Evolutionary conservation across 768 basidiomycete species (phyloP), one percentile per base, ranked within the genome.

Genomic region (Coprinopsis sp.): DNA sequence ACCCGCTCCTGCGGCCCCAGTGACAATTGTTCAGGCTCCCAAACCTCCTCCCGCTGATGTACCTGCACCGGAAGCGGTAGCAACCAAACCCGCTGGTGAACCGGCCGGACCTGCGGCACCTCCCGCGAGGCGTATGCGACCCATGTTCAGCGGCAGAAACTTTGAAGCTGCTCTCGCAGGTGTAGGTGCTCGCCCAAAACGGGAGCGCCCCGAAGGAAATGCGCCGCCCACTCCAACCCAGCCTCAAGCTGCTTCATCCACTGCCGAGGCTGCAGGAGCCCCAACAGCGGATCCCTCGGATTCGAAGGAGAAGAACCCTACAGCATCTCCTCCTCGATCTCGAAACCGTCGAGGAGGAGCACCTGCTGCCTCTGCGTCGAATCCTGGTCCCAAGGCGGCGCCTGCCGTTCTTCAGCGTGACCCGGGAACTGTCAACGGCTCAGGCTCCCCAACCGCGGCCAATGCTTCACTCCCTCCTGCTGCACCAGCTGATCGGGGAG

Each of bases 131-230:
- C 52, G 1, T 4, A 38, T 22, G 43, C 44, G 2, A 36, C 49
- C 1, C 49, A 59, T 11, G 1, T 69, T 83, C 8, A 64, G 87
- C 25, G 83, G 84, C 0, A 58, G 85, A 11, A 82, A 87, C 12
- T 82, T 89, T 43, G 84, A 87, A 54, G 84, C 79, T 6, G 87
- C 87, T 6, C 62, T 89, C 23, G 86, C 63, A 47, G n/a, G n/a
- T n/a, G n/a, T n/a, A n/a, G n/a, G n/a, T n/a, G n/a, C n/a, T n/a
- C n/a, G n/a, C n/a, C n/a, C n/a, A n/a, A n/a, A n/a, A n/a, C n/a
- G n/a, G n/a, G n/a, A n/a, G n/a, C n/a, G n/a, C n/a, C n/a, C n/a
- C n/a, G n/a, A n/a, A n/a, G n/a, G n/a, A n/a, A n/a, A n/a, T n/a
- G n/a, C n/a, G n/a, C n/a, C n/a, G n/a, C n/a, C n/a, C n/a, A n/a